phyloP scores from a whole-genome alignment of 352 stramenopile species.

The Pseudoperonospora humuli region DNA sequence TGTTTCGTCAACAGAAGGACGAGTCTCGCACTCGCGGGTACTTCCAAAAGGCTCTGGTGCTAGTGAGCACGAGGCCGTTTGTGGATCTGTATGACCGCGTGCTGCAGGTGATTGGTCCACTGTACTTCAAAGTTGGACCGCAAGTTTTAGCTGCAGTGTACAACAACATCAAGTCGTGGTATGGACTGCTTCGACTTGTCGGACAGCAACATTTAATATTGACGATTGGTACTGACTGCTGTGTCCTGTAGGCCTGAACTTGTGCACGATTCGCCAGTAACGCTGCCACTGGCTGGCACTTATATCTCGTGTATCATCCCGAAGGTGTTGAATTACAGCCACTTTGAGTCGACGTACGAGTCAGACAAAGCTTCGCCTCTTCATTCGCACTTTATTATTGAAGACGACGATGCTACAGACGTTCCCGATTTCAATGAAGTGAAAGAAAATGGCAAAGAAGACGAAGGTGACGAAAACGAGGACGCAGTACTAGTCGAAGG shows the following conservation, averaged over 20 bases:
- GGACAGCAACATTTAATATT: neutral
- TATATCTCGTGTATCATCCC: constrained; percentile 73
- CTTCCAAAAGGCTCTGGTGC: constrained; percentile 81
- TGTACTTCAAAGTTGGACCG: constrained; percentile 72
- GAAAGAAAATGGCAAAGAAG: constrained; percentile 27
- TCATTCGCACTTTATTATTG: constrained; percentile 50
- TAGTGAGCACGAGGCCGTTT: constrained; percentile 61
- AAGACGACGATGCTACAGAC: constrained; percentile 36
- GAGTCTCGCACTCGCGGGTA: constrained; percentile 58
- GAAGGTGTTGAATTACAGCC: constrained; percentile 44
- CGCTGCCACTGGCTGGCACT: constrained; percentile 63
- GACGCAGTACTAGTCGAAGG: constrained; percentile 29
- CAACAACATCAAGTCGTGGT: constrained; percentile 67
- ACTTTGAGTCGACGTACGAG: constrained; percentile 33
- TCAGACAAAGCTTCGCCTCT: constrained; percentile 25
- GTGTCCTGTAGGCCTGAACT: constrained; percentile 38
- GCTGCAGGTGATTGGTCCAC: constrained; percentile 53
- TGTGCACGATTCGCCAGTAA: constrained; percentile 34
- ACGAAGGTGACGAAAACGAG: constrained; percentile 18
- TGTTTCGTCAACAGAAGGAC: constrained; percentile 81
- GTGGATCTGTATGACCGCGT: constrained; percentile 75
- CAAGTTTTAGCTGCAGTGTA: constrained; percentile 63
- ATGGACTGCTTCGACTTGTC: constrained; percentile 1
- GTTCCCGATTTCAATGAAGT: constrained; percentile 23
- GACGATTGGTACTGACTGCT: neutral